Base-by-base conservation (phyloP, 1,139 yeast species). In the Candida sojae region DNA sequence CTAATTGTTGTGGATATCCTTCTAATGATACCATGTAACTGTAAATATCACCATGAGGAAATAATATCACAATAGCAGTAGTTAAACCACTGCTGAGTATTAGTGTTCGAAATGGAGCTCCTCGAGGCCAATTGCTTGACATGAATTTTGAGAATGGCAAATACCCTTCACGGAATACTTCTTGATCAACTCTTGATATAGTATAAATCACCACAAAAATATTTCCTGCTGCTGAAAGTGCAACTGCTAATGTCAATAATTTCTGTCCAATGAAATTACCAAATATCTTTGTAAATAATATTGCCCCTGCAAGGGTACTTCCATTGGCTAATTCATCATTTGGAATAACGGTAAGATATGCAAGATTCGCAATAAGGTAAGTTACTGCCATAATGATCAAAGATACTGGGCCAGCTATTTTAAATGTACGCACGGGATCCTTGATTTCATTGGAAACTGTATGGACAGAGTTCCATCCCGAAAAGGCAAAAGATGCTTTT, bases 11-110 rank as follows among this genome's bases (percentile, higher is more conserved):
- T 17, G 93, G 92, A 58, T 86, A 87, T 1, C 92, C 86, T 60
- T 86, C 88, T 58, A 87, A 70, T 53, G 88, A 84, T 56, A 87
- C 73, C 57, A 88, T 82, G 59, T 87, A 86, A 58, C 84, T 83
- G 70, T 87, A 88, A 33, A 91, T 86, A 59, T 87, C 93, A 21
- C 91, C 92, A 29, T 84, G 81, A 8, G 93, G 92, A 30, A 89
- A 84, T 2, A 84, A 79, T 2, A 82, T 57, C 49, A 87, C 71
- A n/a, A 87, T 60, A 3, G 62, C 13, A 0, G 73, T 66, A 2
- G 77, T 64, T 11, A 74, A 54, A 1, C 55, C 32, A 17, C 71
- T 63, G 51, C 77, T 69, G 67, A 62, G 80, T 55, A 58, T 36
- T 31, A 75, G 62, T 0, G 85, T 67, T 8, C 77, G 77, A 21